phyloP scores from a whole-genome alignment of 192 early-diverging fungal species.

The Backusella morwellensis region DNA sequence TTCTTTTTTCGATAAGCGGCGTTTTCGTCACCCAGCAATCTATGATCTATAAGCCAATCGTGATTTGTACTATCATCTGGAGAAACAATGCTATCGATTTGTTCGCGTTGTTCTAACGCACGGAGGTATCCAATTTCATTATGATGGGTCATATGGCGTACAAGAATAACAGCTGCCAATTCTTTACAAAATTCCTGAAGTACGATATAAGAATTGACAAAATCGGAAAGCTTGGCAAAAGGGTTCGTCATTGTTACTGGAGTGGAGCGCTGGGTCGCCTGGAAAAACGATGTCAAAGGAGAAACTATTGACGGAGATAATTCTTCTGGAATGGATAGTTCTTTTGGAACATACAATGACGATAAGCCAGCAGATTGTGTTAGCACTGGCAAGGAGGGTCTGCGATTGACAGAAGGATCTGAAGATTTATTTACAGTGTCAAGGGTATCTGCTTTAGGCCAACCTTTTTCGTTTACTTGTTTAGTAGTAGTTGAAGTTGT shows the following conservation, averaged over 20 bases:
- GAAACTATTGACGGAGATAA: neutral
- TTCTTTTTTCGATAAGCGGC: neutral
- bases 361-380: slow-evolving; percentile 17
- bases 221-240: slow-evolving; percentile 41
- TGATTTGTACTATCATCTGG: neutral
- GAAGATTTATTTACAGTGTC: slow-evolving; percentile 17
- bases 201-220: slow-evolving; percentile 59
- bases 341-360: neutral
- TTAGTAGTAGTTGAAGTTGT: neutral
- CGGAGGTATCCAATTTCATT: slow-evolving; percentile 25
- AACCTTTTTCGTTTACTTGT: neutral
- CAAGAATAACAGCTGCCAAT: slow-evolving; percentile 54
- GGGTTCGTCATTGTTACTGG: slow-evolving; percentile 41
- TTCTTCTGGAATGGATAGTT: neutral
- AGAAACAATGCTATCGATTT: neutral
- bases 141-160: slow-evolving; percentile 39
- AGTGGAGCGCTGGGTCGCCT: slow-evolving; percentile 26
- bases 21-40: slow-evolving; percentile 5
- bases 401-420: slow-evolving; percentile 3
- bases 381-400: slow-evolving; percentile 13
- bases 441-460: neutral
- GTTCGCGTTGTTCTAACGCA: slow-evolving; percentile 4
- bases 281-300: slow-evolving; percentile 30
- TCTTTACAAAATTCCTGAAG: slow-evolving; percentile 66
- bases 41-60: slow-evolving; percentile 14